Percentiles rank a stretch among this genome's conserved stretches.
Evolutionary conservation across 2,329 filamentous ascomycete species (phyloP).

Genomic region (Fusarium sp.): DNA sequence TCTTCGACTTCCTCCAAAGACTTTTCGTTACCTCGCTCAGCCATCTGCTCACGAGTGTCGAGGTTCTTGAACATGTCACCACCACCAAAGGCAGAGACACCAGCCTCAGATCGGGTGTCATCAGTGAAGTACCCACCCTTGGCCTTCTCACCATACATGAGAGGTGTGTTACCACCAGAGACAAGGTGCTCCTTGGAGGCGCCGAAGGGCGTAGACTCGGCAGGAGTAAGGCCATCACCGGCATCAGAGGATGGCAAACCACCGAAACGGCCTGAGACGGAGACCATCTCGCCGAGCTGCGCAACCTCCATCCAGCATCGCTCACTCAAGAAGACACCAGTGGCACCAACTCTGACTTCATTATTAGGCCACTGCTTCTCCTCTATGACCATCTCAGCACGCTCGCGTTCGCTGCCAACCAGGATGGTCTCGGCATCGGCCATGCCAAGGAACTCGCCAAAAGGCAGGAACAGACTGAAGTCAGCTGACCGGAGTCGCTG

Average conservation of each 20-base stretch:
- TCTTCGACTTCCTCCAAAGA: conserved; percentile 91
- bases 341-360: conserved; percentile 88
- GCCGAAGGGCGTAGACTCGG: conserved; percentile 66
- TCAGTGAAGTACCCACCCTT: conserved; percentile 86
- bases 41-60: conserved; percentile 91
- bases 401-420: conserved; percentile 91
- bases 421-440: conserved; percentile 84
- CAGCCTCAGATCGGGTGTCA: conserved; percentile 89
- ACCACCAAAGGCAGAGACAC: conserved; percentile 85
- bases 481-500: conserved; percentile 91
- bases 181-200: conserved; percentile 68
- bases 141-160: conserved; percentile 75
- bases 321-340: conserved; percentile 94
- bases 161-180: conserved; percentile 62
- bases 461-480: conserved; percentile 94
- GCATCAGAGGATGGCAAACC: conserved; percentile 59
- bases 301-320: conserved; percentile 93
- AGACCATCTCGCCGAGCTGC: conserved; percentile 70
- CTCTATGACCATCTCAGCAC: conserved; percentile 88
- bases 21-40: conserved; percentile 92
- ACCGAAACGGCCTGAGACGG: conserved; percentile 54
- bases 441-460: conserved; percentile 91
- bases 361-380: conserved; percentile 92
- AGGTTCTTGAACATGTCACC: conserved; percentile 99
- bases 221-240: conserved; percentile 67